Evolutionary conservation across 495 filamentous ascomycete species (phyloP).

Genomic region (Penicillium daleae): DNA sequence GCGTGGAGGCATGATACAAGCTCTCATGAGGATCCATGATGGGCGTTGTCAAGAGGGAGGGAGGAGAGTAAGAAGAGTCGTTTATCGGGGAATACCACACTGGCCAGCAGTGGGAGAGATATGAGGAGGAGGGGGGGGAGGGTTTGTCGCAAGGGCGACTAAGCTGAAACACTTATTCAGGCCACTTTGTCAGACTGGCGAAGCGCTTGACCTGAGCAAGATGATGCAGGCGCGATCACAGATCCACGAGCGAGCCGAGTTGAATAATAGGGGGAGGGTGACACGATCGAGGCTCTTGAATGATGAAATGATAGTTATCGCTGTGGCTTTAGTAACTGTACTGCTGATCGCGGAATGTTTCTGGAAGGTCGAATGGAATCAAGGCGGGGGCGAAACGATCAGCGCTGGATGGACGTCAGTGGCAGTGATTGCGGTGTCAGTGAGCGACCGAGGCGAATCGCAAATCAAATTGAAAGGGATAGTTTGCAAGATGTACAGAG

Average conservation of each 20-base stretch:
- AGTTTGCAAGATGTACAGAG: not conserved
- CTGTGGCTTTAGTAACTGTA: not conserved
- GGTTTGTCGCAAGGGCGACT: constrained; percentile 24
- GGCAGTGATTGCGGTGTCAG: not conserved
- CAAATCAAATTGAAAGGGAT: not conserved
- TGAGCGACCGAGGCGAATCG: constrained; percentile 1
- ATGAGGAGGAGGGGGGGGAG: not conserved
- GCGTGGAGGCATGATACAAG: constrained; percentile 47
- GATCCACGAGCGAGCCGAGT: not conserved
- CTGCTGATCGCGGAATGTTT: constrained; percentile 28
- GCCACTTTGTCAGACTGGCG: constrained; percentile 24
- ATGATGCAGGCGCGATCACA: not conserved
- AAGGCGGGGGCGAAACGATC: constrained; percentile 20
- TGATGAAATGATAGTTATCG: not conserved
- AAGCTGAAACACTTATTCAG: constrained; percentile 32
- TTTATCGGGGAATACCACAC: constrained; percentile 18
- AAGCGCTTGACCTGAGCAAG: not conserved
- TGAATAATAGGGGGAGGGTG: not conserved
- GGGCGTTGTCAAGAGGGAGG: not conserved
- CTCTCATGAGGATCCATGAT: constrained; percentile 50
- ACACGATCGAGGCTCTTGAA: not conserved
- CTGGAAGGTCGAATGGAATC: constrained; percentile 24
- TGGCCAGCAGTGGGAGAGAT: constrained; percentile 35
- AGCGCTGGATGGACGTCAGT: constrained; percentile 11
- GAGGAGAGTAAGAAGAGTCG: constrained; percentile 4